These are phyloP conservation scores for Mrakiaceae sp. DNA, from an alignment of 1,284 basidiomycete species.

Conservation along the genomic window DNA sequence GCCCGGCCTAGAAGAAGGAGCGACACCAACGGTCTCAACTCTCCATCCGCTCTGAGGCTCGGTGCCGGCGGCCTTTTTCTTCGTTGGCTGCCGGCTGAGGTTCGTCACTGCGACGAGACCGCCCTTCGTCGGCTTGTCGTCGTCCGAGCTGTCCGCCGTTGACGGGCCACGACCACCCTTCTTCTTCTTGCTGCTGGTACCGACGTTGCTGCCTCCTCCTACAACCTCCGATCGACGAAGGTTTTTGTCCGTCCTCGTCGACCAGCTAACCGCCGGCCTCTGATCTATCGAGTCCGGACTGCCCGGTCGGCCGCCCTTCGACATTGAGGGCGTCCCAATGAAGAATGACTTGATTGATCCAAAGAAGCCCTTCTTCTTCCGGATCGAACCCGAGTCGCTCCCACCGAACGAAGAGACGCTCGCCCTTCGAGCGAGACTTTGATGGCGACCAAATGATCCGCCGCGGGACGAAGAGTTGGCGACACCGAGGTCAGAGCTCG, in stretches of 20 bases:
- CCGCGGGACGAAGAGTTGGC: background rate
- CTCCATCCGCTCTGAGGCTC: slow-evolving; percentile 9
- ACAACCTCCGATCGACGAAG: slow-evolving; percentile 1
- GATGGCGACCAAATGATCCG: background rate
- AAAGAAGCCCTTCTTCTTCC: slow-evolving; percentile 14
- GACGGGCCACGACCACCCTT: background rate
- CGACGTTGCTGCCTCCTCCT: background rate
- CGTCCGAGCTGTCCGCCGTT: slow-evolving; percentile 7
- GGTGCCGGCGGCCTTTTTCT: slow-evolving; percentile 1
- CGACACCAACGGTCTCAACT: slow-evolving; percentile 6
- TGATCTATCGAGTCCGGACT: background rate
- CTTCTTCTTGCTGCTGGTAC: slow-evolving; percentile 1
- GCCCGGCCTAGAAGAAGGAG: background rate
- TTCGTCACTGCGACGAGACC: slow-evolving; percentile 15
- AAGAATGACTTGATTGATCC: slow-evolving; percentile 14
- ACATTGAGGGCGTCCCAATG: too few species aligned
- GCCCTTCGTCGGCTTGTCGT: slow-evolving; percentile 1
- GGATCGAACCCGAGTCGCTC: slow-evolving; percentile 6
- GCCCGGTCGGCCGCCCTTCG: background rate
- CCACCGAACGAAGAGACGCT: background rate
- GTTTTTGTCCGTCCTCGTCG: slow-evolving; percentile 15
- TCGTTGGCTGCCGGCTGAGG: slow-evolving; percentile 3
- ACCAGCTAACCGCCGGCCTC: slow-evolving; percentile 2
- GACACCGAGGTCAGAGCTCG: slow-evolving; percentile 12
- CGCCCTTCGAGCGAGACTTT: background rate